Base-by-base conservation (phyloP, 805 yeast genomes). In the Metschnikowia arizonensis region DNA sequence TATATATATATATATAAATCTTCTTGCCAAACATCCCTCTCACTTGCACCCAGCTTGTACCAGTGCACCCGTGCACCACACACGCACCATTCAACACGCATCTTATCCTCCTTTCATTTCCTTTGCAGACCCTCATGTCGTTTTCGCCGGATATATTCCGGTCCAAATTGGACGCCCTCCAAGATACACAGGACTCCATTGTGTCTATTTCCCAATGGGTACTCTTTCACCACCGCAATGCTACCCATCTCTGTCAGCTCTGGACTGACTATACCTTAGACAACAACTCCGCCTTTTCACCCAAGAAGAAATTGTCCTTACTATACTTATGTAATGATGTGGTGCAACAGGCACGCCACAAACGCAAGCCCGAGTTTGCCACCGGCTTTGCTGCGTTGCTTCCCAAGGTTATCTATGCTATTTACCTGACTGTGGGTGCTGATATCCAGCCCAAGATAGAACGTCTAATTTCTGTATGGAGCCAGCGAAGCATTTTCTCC, bases 271-370 rank as follows among this genome's bases (percentile, higher is more conserved):
- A 64, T 43, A 53, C 77, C 0, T 42, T 53, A 26, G 42, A 52
- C n/a, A 32, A 46, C 17, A 28, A 26, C 32, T 21, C 36, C 24
- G 35, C 48, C 24, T 15, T 36, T n/a, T 33, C 34, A 28, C 49
- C 46, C 50, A 50, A 47, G 14, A 72, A 76, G 54, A 76, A 73
- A 48, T 69, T 83, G 42, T 73, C 83, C 2, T 63, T 84, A 45
- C 70, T 88, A 19, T 88, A 88, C 57, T 67, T 88, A 11, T 83
- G 85, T 42, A 88, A 88, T 61, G 96, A 88, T 53, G 82, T 88
- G 18, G 83, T 87, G 1, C 96, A 88, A 62, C 85, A 85, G 59
- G 79, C 89, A 3, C 73, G 82, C 47, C 81, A 83, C 28, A 79
- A 81, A 54, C 72, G 77, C 48, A 79, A 77, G 55, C 65, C 66